phyloP scores from a whole-genome alignment of 192 early-diverging fungal genomes.

The Umbelopsis ramanniana region DNA sequence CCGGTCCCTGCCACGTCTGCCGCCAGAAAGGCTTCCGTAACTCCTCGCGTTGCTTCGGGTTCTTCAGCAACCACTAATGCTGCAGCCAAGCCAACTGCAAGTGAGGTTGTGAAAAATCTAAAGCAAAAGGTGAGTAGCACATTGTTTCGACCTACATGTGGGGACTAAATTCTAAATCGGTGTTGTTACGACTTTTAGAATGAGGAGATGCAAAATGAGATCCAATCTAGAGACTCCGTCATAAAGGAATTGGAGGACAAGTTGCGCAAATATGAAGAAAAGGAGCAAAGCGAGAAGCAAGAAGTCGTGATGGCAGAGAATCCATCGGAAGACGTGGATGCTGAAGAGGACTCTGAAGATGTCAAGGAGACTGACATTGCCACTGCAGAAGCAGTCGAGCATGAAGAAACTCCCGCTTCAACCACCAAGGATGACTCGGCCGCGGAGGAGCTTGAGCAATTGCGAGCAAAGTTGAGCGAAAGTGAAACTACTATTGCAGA shows the following conservation, averaged over 20 bases:
- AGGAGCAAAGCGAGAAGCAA: background rate
- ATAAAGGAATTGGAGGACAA: background rate
- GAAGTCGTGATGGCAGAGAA: background rate
- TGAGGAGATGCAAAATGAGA: slow-evolving; percentile 16
- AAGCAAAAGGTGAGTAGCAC: background rate
- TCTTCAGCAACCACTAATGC: background rate
- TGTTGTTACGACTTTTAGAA: background rate
- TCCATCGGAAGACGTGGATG: background rate
- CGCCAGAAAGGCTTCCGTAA: background rate
- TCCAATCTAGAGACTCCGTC: background rate
- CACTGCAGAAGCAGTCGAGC: background rate
- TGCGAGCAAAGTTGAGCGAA: background rate
- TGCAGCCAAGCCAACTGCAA: slow-evolving; percentile 4
- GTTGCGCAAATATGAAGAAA: slow-evolving; percentile 10
- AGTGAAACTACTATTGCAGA: background rate
- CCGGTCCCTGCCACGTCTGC: background rate
- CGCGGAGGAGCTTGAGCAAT: background rate
- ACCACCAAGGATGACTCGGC: background rate
- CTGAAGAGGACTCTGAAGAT: background rate
- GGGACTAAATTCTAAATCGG: background rate
- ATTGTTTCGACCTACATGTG: too few species aligned
- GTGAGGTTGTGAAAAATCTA: slow-evolving; percentile 6
- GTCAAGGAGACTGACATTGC: background rate
- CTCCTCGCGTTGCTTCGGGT: background rate
- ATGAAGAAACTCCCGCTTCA: background rate